Evolutionary conservation across 1,139 yeast genomes (phyloP), one percentile per base, ranked within the genome.

Genomic region (Candida sanyaensis): DNA sequence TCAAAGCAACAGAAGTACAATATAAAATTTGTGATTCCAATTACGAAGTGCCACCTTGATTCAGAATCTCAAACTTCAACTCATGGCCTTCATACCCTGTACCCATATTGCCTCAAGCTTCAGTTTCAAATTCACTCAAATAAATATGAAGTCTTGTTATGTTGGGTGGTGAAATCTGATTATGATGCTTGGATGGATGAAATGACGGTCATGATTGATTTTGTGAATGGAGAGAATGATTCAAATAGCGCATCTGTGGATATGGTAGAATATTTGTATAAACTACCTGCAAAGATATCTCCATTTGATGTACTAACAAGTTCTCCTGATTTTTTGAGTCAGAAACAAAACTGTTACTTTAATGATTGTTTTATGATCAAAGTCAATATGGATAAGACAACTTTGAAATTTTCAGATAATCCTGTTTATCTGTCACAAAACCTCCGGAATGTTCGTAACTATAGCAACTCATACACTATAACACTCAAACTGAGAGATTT

Each of bases 1-100:
- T 12, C 30, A 21, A 30, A 33, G 6, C 30, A 33, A 21, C 30
- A 30, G 37, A 49, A 57, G 53, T 62, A 61, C 37, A 68, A 65
- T 2, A 69, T 78, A 7, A 65, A 62, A 24, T 79, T 81, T 51
- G 64, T 81, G 13, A 68, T 84, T 5, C 84, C 88, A 0, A 61
- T 82, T 21, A 55, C 75, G 2, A 66, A 68, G 27, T 65, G 75
- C 44, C 56, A 57, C 32, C 37, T 77, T 9, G 44, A 51, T 4
- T 51, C 48, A 21, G 72, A 71, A 5, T 64, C 63, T 17, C 56
- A 56, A 9, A 69, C 70, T 7, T 63, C 63, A 21, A 56, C 56
- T 6, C 69, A 67, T 12, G 84, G 84, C 0, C 56, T 79, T 44
- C 62, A 55, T 47, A 59, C 78, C 0, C 56, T 53, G 5, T 66